A percentile compares a stretch with the other conserved stretches of the same genome.
Conservation (phyloP, 441 rosid genomes). For the Cnidoscolus chayamansa region DNA sequence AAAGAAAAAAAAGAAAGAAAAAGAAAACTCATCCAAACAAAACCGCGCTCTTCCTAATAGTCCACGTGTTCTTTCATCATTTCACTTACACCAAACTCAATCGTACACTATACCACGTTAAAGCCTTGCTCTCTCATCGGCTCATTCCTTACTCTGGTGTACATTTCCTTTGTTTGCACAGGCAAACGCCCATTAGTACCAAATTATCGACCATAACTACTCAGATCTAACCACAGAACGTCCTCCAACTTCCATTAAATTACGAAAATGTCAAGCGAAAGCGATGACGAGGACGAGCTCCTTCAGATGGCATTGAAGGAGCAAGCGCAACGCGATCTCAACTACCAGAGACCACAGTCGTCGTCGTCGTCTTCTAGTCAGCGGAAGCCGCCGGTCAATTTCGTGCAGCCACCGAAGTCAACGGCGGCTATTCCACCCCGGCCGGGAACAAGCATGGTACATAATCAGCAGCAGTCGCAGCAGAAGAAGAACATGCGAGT, state of each 20-base stretch:
- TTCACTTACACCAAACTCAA: not conserved
- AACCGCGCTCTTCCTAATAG: too few species aligned
- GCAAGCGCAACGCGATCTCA: slow-evolving; percentile 75
- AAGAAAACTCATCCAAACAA: too few species aligned
- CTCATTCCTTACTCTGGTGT: not conserved
- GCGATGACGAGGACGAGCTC: slow-evolving; percentile 93
- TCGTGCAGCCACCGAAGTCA: slow-evolving; percentile 64
- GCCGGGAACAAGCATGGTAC: slow-evolving; percentile 19
- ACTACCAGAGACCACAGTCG: slow-evolving; percentile 56
- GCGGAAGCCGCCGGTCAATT: slow-evolving; percentile 77
- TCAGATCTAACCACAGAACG: slow-evolving; percentile 25
- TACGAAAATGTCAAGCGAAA: slow-evolving; percentile 72
- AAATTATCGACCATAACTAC: not conserved
- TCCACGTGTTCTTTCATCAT: slow-evolving; percentile 2
- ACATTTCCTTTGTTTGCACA: not conserved
- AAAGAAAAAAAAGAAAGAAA: too few species aligned
- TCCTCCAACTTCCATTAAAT: slow-evolving; percentile 5
- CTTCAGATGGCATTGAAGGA: slow-evolving; percentile 96
- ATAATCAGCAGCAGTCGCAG: slow-evolving; percentile 14
- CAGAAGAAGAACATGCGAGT: slow-evolving; percentile 24
- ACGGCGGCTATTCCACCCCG: slow-evolving; percentile 16
- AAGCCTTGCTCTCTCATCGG: not conserved
- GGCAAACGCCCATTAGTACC: not conserved
- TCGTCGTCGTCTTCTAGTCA: slow-evolving; percentile 30
- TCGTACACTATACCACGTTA: not conserved